Evolutionary conservation across 1,284 basidiomycete genomes (phyloP).

Genomic region (Fomitopsis pinicola): DNA sequence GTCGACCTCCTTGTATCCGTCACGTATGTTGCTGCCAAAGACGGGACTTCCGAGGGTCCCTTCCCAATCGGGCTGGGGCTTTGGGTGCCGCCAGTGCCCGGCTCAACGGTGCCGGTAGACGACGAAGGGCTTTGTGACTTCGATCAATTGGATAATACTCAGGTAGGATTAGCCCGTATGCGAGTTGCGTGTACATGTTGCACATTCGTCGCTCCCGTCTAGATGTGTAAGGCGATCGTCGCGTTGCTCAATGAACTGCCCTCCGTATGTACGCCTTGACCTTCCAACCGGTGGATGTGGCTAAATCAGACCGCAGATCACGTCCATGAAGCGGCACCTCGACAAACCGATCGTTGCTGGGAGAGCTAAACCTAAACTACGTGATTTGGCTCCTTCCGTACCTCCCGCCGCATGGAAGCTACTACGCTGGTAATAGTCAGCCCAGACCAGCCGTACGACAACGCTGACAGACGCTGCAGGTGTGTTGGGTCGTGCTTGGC

Average conservation of each 20-base stretch:
- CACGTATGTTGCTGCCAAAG: slow-evolving; percentile 47
- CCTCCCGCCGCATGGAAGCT: slow-evolving; percentile 56
- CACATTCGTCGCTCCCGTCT: background rate
- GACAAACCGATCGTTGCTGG: slow-evolving; percentile 42
- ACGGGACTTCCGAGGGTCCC: slow-evolving; percentile 47
- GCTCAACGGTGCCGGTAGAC: background rate
- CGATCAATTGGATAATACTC: slow-evolving; percentile 33
- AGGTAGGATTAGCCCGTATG: slow-evolving; percentile 25
- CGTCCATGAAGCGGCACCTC: slow-evolving; percentile 53
- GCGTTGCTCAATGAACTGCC: slow-evolving; percentile 44
- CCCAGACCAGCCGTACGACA: background rate
- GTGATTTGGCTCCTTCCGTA: slow-evolving; percentile 42
- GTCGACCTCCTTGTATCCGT: slow-evolving; percentile 63
- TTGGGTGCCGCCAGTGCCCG: slow-evolving; percentile 34
- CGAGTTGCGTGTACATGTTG: background rate
- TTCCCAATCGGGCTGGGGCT: slow-evolving; percentile 56
- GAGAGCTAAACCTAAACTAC: slow-evolving; percentile 44
- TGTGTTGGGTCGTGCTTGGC: slow-evolving; percentile 64
- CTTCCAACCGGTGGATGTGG: background rate
- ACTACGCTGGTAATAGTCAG: slow-evolving; percentile 44
- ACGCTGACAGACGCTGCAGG: slow-evolving; percentile 29
- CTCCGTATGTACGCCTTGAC: slow-evolving; percentile 30
- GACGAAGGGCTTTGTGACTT: slow-evolving; percentile 45
- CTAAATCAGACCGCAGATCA: slow-evolving; percentile 31
- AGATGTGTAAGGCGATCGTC: slow-evolving; percentile 44